A percentile compares a stretch with the other conserved stretches of the same genome.
Conservation (phyloP, 805 yeast genomes). For the Candida stauntonica region DNA sequence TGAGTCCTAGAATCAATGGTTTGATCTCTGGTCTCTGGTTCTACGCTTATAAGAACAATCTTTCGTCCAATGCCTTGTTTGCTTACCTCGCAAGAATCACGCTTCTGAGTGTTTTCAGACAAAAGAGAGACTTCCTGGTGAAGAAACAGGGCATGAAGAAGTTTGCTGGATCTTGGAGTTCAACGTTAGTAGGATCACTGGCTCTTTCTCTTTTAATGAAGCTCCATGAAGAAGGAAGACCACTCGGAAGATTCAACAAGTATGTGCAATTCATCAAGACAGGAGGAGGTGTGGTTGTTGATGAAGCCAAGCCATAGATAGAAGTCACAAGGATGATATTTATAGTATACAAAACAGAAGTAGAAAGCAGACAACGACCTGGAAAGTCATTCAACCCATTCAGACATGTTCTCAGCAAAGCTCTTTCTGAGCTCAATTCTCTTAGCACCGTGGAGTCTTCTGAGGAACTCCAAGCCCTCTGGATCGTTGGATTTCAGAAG, state of each 20-base stretch:
- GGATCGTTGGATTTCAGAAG: constrained; percentile 31
- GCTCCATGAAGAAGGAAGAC: constrained; percentile 4
- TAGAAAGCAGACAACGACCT: constrained; percentile 1
- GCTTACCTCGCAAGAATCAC: constrained; percentile 11
- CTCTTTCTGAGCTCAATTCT: constrained; percentile 39
- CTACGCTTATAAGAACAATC: constrained; percentile 1
- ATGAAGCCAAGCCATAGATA: no score
- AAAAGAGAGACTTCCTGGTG: constrained; percentile 8
- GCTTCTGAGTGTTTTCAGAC: constrained; percentile 7
- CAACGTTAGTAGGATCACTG: constrained; percentile 8
- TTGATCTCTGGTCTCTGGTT: constrained; percentile 17
- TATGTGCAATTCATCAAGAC: constrained; percentile 5
- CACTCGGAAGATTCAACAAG: constrained; percentile 6
- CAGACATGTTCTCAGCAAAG: constrained; percentile 30
- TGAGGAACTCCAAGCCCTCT: constrained; percentile 32
- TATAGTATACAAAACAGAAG: not conserved
- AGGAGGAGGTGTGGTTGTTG: constrained; percentile 7
- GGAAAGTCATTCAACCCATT: constrained; percentile 6
- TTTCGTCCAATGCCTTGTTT: constrained; percentile 3
- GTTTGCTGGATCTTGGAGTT: no score
- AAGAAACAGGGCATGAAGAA: not conserved
- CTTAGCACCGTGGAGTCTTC: constrained; percentile 36
- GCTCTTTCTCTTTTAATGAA: constrained; percentile 6
- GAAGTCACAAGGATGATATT: no score
- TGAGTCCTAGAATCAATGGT: constrained; percentile 12